Percentiles rank a stretch among this genome's conserved stretches.
phyloP scores from a whole-genome alignment of 2,329 filamentous ascomycete genomes.

The Neopestalotiopsis sp. region DNA sequence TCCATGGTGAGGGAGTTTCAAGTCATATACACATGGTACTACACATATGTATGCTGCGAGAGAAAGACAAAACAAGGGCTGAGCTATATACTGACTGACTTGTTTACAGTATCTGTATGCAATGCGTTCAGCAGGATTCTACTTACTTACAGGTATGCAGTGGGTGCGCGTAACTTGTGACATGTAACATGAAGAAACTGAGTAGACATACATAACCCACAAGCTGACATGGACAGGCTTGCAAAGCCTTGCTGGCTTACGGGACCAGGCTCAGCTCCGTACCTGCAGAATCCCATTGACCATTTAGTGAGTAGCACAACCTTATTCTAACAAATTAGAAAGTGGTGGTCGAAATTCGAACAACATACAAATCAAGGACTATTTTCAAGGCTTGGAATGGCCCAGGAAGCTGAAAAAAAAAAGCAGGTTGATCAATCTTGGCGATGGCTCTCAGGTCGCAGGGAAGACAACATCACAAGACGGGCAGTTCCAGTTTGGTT shows the following conservation, averaged over 20 bases:
- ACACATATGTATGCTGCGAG: neutral
- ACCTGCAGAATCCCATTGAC: constrained; percentile 2
- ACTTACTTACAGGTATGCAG: too few species aligned
- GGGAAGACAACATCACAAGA: neutral
- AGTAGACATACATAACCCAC: neutral
- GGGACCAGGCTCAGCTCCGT: neutral
- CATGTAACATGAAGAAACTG: too few species aligned
- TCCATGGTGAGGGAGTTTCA: neutral
- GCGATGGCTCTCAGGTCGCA: neutral
- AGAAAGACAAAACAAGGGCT: neutral
- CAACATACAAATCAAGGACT: neutral
- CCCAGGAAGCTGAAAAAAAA: neutral
- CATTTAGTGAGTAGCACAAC: neutral
- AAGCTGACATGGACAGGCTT: neutral
- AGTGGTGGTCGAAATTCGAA: neutral
- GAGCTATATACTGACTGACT: neutral
- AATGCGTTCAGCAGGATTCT: too few species aligned
- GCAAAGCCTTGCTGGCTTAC: neutral
- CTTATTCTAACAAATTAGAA: neutral
- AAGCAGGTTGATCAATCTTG: neutral
- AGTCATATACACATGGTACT: neutral
- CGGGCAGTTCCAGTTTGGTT: neutral
- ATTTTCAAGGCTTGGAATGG: neutral
- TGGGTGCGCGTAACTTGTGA: too few species aligned
- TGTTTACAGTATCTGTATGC: too few species aligned